These are phyloP conservation scores for Suhomyces tanzawaensis DNA, from an alignment of 805 yeast genomes.

Conservation along the genomic window DNA sequence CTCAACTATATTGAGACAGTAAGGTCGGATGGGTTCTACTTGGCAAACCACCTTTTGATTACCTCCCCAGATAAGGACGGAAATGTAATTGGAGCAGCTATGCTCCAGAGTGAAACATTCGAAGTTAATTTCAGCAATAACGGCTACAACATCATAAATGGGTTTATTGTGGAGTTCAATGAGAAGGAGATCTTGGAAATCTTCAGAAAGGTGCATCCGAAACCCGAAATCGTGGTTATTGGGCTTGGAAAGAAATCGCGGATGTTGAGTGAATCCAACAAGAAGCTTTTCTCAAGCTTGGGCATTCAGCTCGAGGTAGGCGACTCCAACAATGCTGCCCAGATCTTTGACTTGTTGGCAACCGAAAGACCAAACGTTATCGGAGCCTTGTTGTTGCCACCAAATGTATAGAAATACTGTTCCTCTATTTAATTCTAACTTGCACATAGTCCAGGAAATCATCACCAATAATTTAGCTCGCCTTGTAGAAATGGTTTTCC, in stretches of 20 bases:
- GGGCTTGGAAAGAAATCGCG: constrained; percentile 70
- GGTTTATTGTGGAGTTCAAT: constrained; percentile 55
- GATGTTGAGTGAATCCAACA: constrained; percentile 57
- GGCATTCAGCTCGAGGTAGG: constrained; percentile 74
- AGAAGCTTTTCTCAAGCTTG: constrained; percentile 45
- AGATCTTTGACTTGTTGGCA: constrained; percentile 69
- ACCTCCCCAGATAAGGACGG: constrained; percentile 39
- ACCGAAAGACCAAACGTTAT: constrained; percentile 75
- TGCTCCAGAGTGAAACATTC: constrained; percentile 58
- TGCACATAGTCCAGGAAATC: no score
- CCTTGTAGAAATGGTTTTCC: no score
- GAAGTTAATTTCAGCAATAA: constrained; percentile 50
- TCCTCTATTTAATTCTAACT: no score
- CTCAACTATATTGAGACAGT: constrained; percentile 43
- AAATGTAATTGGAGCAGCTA: constrained; percentile 44
- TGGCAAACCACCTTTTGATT: constrained; percentile 52
- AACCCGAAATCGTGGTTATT: constrained; percentile 70
- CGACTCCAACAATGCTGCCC: constrained; percentile 62
- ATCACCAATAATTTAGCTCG: no score
- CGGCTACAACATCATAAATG: constrained; percentile 46
- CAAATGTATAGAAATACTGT: constrained; percentile 55
- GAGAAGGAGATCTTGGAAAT: constrained; percentile 42
- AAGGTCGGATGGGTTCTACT: constrained; percentile 55
- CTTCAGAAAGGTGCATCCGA: constrained; percentile 60
- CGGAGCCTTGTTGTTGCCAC: constrained; percentile 73